Evolutionary conservation across 768 basidiomycete species (phyloP).

Genomic region (Kwoniella europaea): DNA sequence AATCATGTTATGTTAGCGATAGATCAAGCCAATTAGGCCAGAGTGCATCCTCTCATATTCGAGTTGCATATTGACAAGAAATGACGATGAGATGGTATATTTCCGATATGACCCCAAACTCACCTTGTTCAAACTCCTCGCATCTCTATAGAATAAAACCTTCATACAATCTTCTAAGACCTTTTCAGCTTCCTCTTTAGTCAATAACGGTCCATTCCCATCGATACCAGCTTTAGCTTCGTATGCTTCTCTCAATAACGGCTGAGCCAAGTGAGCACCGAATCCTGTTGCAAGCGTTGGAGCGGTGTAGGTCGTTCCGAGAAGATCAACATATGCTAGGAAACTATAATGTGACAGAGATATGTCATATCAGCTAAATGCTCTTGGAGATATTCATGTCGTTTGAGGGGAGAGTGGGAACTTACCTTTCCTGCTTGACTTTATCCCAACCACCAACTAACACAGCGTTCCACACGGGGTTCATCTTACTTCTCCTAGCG

Average conservation of each 20-base stretch:
- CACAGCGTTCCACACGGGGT: slow-evolving; percentile 94
- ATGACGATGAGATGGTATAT: not conserved
- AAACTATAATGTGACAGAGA: slow-evolving; percentile 65
- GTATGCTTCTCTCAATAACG: slow-evolving; percentile 85
- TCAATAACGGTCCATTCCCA: slow-evolving; percentile 62
- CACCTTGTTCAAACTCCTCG: slow-evolving; percentile 93
- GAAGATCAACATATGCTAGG: slow-evolving; percentile 88
- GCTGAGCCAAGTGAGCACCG: slow-evolving; percentile 90
- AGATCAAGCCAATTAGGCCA: not conserved
- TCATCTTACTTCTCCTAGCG: slow-evolving; percentile 78
- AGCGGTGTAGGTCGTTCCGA: slow-evolving; percentile 94
- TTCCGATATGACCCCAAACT: slow-evolving; percentile 29
- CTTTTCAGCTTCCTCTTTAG: slow-evolving; percentile 75
- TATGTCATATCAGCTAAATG: not conserved
- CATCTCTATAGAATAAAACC: slow-evolving; percentile 95
- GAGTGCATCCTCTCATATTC: too few relatives aligned
- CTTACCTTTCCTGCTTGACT: slow-evolving; percentile 69
- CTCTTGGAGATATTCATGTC: not conserved
- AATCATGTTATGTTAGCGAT: not conserved
- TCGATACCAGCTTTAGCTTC: slow-evolving; percentile 73
- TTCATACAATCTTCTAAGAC: slow-evolving; percentile 86
- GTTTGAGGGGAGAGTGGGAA: not conserved
- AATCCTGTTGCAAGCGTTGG: slow-evolving; percentile 94
- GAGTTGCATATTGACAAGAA: too few relatives aligned
- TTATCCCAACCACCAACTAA: slow-evolving; percentile 90